Percentiles rank a stretch among this genome's conserved stretches.
Conservation (phyloP, 352 stramenopile genomes). For the Phytophthora sp. region DNA sequence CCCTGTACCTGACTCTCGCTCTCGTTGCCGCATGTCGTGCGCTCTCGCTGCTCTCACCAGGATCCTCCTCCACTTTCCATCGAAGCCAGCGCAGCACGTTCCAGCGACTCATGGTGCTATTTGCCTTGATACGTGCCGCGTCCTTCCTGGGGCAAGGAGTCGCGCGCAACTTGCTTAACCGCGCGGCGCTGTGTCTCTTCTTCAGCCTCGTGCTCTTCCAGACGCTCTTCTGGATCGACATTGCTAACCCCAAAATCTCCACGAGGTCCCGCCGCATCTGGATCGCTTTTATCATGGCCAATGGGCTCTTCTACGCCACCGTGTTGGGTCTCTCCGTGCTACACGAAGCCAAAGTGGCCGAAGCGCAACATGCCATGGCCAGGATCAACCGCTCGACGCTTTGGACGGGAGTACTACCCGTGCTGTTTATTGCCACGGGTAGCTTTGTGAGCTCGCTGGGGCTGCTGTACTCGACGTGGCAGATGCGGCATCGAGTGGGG, state of each 20-base stretch:
- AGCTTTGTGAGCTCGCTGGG: conserved; percentile 73
- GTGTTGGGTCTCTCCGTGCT: conserved; percentile 68
- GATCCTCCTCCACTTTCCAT: conserved; percentile 37
- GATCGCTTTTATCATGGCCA: conserved; percentile 71
- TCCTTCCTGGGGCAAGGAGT: conserved; percentile 53
- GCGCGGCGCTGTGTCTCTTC: conserved; percentile 77
- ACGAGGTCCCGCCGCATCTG: conserved; percentile 77
- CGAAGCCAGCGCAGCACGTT: conserved; percentile 67
- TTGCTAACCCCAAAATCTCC: conserved; percentile 83
- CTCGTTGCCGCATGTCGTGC: conserved; percentile 58
- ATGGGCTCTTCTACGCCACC: conserved; percentile 75
- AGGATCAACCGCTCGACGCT: conserved; percentile 32
- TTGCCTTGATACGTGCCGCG: conserved; percentile 59
- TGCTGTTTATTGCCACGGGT: conserved; percentile 71
- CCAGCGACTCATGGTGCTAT: conserved; percentile 72
- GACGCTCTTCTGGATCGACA: conserved; percentile 88
- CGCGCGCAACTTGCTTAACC: conserved; percentile 69
- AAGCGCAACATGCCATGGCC: conserved; percentile 19
- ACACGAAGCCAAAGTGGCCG: conserved; percentile 40
- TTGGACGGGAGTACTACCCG: conserved; percentile 63
- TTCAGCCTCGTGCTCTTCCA: conserved; percentile 89
- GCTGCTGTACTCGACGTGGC: conserved; percentile 80
- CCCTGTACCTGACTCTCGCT: conserved; percentile 64
- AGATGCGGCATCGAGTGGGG: conserved; percentile 71
- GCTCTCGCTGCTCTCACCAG: conserved; percentile 40